Conservation (phyloP, 352 stramenopile species). For the Globisporangium spinosum region DNA sequence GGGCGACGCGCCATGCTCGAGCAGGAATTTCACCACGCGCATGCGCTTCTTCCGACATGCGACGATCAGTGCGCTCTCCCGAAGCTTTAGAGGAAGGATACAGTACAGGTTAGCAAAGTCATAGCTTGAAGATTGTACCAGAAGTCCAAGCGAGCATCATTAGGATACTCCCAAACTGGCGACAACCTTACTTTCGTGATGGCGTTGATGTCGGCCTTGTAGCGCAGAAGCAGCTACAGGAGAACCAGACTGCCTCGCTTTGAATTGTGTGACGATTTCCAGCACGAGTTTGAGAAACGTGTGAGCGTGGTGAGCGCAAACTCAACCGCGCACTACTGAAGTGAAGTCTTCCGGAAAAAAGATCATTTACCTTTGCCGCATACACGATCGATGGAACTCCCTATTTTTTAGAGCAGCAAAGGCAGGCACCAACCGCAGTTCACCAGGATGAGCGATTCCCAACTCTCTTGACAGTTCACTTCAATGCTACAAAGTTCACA, state of each 20-base stretch:
- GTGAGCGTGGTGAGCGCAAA: background rate
- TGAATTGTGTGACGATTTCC: background rate
- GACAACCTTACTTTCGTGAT: slow-evolving; percentile 29
- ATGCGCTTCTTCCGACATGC: slow-evolving; percentile 49
- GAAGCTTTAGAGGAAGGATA: slow-evolving; percentile 23
- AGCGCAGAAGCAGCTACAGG: slow-evolving; percentile 45
- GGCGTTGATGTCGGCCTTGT: slow-evolving; percentile 58
- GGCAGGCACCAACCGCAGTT: background rate
- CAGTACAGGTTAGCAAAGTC: background rate
- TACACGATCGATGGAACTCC: slow-evolving; percentile 58
- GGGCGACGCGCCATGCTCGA: slow-evolving; percentile 34
- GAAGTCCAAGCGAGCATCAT: background rate
- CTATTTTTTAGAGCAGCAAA: slow-evolving; percentile 15
- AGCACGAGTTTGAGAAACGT: background rate
- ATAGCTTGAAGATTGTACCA: background rate
- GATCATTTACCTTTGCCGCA: slow-evolving; percentile 37
- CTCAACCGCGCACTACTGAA: too few species aligned
- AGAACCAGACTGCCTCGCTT: slow-evolving; percentile 46
- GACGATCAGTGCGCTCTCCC: slow-evolving; percentile 47
- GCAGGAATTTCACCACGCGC: slow-evolving; percentile 31
- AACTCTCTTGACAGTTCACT: background rate
- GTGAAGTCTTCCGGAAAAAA: too few species aligned
- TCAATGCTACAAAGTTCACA: background rate
- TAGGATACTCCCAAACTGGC: background rate
- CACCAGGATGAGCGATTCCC: background rate